Base-by-base conservation (phyloP, 2,329 filamentous ascomycete genomes). In the Nigrospora oryzae region DNA sequence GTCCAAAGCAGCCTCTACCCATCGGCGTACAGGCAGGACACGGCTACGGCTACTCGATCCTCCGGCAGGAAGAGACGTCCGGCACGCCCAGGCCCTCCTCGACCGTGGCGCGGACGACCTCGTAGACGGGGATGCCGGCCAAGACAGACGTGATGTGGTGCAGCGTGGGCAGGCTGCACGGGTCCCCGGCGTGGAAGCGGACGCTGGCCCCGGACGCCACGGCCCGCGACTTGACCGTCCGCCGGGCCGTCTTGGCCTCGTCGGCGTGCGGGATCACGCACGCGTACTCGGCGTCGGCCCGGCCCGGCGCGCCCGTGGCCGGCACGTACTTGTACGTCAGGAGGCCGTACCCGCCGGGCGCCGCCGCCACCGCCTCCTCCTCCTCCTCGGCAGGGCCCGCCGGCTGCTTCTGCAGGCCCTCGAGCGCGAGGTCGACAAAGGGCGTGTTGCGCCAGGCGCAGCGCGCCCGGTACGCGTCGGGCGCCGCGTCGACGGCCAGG, bases 301-400 rank as follows among this genome's bases (percentile, higher is more conserved):
- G 63, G 0, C 74, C 75, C 2, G 59, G 66, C 17, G 63, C 62
- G 2, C 75, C 74, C 1, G 78, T 74, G 4, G 67, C 63, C 0
- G 80, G 79, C 1, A 83, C 68, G 51, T 81, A 82, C 31, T 73
- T 67, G 56, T 81, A 73, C 11, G 71, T 64, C n/a, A 82, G 60
- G 5, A 76, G 68, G 2, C 71, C 73, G 14, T 70, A 65, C 8
- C 40, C 40, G 33, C 14, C 23, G 23, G 23, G 5, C 5, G 23
- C 23, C 11, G 12, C 31, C 12, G 23, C 28, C n/a, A n/a, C n/a
- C n/a, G n/a, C n/a, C n/a, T n/a, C n/a, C n/a, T n/a, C n/a, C n/a
- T n/a, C n/a, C 30, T 40, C 30, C 15, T 40, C 30, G 15, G n/a
- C 2, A 3, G 30, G 16, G 15, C 34, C 31, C 31, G 33, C 5